Evolutionary conservation across 495 filamentous ascomycete species (phyloP).

Genomic region (Penicillium egyptiacum): DNA sequence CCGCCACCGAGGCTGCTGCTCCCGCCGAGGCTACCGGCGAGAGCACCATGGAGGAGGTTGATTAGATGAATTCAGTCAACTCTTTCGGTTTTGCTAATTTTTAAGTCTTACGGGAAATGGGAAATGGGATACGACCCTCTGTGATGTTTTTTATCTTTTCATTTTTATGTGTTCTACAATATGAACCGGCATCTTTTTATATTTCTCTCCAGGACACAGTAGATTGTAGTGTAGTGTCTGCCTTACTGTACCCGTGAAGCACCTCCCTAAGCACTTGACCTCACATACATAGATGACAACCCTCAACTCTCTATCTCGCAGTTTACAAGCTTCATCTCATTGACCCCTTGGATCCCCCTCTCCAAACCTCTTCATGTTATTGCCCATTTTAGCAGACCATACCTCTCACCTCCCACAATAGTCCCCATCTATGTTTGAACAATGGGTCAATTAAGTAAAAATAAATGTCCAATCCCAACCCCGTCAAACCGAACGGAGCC

Average conservation of each 20-base stretch:
- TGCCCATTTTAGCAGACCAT: too few relatives aligned
- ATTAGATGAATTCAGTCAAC: conserved; percentile 48
- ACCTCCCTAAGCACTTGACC: too few relatives aligned
- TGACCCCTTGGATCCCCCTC: too few relatives aligned
- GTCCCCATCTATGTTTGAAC: too few relatives aligned
- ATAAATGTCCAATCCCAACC: too few relatives aligned
- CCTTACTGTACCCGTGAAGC: too few relatives aligned
- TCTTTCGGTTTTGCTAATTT: conserved; percentile 23
- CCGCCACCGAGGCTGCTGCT: conserved; percentile 59
- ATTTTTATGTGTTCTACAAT: conserved; percentile 13
- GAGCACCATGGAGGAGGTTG: conserved; percentile 74
- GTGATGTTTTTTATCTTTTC: conserved; percentile 25
- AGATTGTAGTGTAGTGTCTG: background rate
- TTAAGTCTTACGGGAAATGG: conserved; percentile 36
- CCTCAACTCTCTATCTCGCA: too few relatives aligned
- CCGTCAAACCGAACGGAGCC: background rate
- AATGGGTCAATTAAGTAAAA: too few relatives aligned
- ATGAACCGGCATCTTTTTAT: conserved; percentile 5
- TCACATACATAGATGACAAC: too few relatives aligned
- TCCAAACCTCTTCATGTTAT: too few relatives aligned
- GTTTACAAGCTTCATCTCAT: too few relatives aligned
- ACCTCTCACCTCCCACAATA: too few relatives aligned
- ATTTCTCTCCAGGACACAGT: background rate
- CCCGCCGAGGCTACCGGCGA: conserved; percentile 60
- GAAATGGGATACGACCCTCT: conserved; percentile 37